Evolutionary conservation across 305 asterid genomes (phyloP), one percentile per base, ranked within the genome.

Genomic region (Fraxinus latifolia): DNA sequence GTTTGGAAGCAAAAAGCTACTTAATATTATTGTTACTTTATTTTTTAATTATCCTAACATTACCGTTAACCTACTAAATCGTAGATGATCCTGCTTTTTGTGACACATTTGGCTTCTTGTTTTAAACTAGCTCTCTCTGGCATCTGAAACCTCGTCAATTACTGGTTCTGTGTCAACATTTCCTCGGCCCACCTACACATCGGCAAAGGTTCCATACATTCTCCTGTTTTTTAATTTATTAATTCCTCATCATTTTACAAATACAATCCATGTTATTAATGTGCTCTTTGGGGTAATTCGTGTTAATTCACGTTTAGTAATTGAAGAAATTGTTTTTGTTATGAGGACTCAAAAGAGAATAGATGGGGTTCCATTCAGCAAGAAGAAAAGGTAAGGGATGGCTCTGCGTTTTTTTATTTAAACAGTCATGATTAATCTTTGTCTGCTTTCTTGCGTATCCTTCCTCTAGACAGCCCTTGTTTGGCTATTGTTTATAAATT

Each of bases 261-360:
- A 65, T 65, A 65, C 2, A 58, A 58, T 58, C 25, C 29, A 17
- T 58, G 72, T 60, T 21, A 65, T 23, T 62, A 62, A 21, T 62
- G 71, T 62, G 32, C 71, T 62, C n/a, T 23, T 62, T 23, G 71
- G 71, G 71, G 71, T 55, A 55, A 55, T 55, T 55, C 25, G 23
- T 17, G 32, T 60, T 65, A 25, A 23, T 79, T 76, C 71, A 36
- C 37, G 77, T 58, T 77, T 81, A 82, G 83, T 65, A 80, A 82
- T 77, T 83, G 79, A 79, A 81, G 80, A 76, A 83, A 79, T 32
- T 84, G 75, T 81, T 86, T 82, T 86, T 75, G 81, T 84, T 87
- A 80, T 80, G 89, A 95, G 98, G 97, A 96, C 78, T 87, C 92
- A 85, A 95, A 95, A 95, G 98, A 95, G 92, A 95, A 93, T 74